phyloP scores from a whole-genome alignment of 2,329 filamentous ascomycete species.

The Mycocentrospora acerina region DNA sequence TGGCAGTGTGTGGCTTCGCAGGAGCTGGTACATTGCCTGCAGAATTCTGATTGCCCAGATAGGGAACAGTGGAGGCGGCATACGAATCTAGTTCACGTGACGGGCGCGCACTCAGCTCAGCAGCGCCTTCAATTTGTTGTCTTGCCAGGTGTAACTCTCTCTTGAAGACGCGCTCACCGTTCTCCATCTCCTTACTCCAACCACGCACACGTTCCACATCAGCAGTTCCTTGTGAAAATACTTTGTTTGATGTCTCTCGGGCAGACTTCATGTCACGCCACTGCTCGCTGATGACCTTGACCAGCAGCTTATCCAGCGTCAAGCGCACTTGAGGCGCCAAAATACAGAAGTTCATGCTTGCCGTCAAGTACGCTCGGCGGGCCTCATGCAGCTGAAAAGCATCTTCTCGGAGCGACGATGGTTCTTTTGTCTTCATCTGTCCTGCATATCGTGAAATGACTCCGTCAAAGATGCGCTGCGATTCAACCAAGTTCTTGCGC shows the following conservation, averaged over 20 bases:
- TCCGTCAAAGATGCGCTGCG: constrained; percentile 82
- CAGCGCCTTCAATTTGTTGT: constrained; percentile 77
- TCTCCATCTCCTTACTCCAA: constrained; percentile 94
- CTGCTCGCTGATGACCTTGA: constrained; percentile 80
- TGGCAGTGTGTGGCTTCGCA: constrained; percentile 54
- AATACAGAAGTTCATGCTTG: constrained; percentile 90
- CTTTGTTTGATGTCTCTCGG: constrained; percentile 63
- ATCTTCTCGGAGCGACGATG: constrained; percentile 87
- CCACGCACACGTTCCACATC: constrained; percentile 92
- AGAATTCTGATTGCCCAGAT: constrained; percentile 69
- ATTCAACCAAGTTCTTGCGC: constrained; percentile 70
- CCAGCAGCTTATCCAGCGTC: constrained; percentile 81
- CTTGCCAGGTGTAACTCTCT: constrained; percentile 77
- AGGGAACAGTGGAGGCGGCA: constrained; percentile 84
- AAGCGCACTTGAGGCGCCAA: constrained; percentile 82
- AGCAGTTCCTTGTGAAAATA: constrained; percentile 66
- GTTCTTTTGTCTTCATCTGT: constrained; percentile 91
- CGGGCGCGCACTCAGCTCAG: constrained; percentile 70
- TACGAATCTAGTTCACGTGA: constrained; percentile 94
- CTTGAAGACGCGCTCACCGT: constrained; percentile 79
- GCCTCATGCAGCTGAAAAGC: constrained; percentile 95
- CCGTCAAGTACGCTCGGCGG: constrained; percentile 84
- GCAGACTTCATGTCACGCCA: constrained; percentile 82
- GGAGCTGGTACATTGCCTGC: constrained; percentile 50
- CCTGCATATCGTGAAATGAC: constrained; percentile 78